These are phyloP conservation scores for Vaccinium myrtillus DNA, from an alignment of 148 eudicot genomes.

Conservation along the genomic window DNA sequence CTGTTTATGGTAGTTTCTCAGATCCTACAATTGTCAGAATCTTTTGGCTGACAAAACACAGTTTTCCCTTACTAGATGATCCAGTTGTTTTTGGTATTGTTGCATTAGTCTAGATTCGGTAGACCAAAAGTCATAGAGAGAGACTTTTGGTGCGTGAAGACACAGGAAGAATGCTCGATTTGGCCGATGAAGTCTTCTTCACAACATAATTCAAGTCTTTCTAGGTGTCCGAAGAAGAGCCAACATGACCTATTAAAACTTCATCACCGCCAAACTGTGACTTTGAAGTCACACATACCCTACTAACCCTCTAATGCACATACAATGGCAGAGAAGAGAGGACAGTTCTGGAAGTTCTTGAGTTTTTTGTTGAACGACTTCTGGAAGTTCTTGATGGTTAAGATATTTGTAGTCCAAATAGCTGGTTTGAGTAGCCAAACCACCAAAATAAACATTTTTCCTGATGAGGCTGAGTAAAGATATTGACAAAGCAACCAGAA, in stretches of 20 bases:
- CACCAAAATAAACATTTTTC: neutral
- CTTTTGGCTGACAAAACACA: neutral
- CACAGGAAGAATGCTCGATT: neutral
- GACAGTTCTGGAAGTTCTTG: neutral
- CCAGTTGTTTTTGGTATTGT: neutral
- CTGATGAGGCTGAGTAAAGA: neutral
- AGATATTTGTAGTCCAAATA: neutral
- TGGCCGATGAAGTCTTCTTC: neutral
- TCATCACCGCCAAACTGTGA: neutral
- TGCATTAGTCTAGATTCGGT: neutral
- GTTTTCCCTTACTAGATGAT: neutral
- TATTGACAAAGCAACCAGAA: neutral
- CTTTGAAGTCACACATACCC: neutral
- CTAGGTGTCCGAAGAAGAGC: neutral
- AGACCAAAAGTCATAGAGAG: neutral
- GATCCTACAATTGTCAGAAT: neutral
- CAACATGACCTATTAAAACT: neutral
- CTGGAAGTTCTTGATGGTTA: neutral
- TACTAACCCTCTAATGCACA: neutral
- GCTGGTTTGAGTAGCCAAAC: slow-evolving; percentile 1
- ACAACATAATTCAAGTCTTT: neutral
- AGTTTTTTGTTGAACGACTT: neutral
- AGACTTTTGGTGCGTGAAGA: neutral
- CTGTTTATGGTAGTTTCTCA: neutral
- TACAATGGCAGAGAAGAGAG: neutral